These are phyloP conservation scores for Phytopythium delawarense DNA, from an alignment of 352 stramenopile species.

Conservation along the genomic window DNA sequence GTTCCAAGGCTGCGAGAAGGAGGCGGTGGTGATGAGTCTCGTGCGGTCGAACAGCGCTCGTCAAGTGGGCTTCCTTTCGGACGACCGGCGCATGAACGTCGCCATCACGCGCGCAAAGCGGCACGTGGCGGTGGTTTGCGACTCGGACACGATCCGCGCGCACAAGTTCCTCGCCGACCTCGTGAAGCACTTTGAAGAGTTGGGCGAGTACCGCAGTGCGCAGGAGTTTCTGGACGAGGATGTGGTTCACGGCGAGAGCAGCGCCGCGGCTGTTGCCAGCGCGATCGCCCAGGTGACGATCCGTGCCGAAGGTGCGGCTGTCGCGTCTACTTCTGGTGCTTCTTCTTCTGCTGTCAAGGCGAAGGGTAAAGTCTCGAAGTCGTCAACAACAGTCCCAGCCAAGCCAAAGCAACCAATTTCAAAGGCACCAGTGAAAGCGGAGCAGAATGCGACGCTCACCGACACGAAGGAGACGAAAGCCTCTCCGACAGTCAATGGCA, in stretches of 20 bases:
- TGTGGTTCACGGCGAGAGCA: slow-evolving; percentile 30
- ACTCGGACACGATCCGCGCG: slow-evolving; percentile 91
- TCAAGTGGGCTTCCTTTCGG: slow-evolving; percentile 94
- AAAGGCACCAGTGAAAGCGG: slow-evolving; percentile 2
- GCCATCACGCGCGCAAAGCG: slow-evolving; percentile 95
- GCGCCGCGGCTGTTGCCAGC: slow-evolving; percentile 9
- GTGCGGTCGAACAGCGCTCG: slow-evolving; percentile 91
- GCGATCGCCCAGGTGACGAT: neutral
- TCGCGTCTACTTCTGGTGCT: neutral
- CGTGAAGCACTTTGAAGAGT: slow-evolving; percentile 90
- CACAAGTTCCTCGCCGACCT: slow-evolving; percentile 91
- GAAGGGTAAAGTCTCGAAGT: neutral
- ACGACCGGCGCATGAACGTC: slow-evolving; percentile 97
- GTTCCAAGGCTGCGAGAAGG: slow-evolving; percentile 96
- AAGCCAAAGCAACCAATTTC: neutral
- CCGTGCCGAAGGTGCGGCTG: neutral
- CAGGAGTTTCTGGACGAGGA: slow-evolving; percentile 77
- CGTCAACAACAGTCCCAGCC: slow-evolving; percentile 7
- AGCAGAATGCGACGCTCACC: neutral
- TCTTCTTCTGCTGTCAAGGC: neutral
- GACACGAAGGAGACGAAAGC: neutral
- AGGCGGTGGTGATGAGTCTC: slow-evolving; percentile 97
- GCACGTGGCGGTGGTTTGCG: slow-evolving; percentile 93
- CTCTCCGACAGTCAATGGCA: neutral
- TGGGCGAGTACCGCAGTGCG: slow-evolving; percentile 89